Evolutionary conservation across 345 rosid genomes (phyloP).

Genomic region (Salix purpurea): DNA sequence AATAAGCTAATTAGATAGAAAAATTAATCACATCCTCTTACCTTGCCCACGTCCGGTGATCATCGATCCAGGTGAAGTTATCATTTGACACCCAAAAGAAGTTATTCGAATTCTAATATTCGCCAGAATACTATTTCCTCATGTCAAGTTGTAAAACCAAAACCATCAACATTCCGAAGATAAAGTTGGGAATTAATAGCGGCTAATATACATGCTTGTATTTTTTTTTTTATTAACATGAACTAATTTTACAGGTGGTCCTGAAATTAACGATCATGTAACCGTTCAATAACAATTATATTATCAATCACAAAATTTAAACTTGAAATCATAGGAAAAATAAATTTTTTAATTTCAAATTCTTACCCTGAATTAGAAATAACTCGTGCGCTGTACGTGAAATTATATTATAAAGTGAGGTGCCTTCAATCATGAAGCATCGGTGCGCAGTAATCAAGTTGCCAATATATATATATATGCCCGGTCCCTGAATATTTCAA

Average conservation of each 20-base stretch:
- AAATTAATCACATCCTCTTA: background rate
- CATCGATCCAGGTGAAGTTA: background rate
- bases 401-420: background rate
- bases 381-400: background rate
- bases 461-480: background rate
- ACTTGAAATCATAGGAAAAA: rapidly evolving
- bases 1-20: background rate
- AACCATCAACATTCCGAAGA: background rate
- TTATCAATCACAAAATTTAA: too few species aligned
- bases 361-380: background rate
- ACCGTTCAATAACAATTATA: rapidly evolving
- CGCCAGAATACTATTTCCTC: background rate
- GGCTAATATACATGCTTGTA: background rate
- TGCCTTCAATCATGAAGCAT: background rate
- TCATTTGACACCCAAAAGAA: background rate
- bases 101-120: background rate
- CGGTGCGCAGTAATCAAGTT: background rate
- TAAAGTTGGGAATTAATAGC: background rate
- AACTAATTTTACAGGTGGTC: too few species aligned
- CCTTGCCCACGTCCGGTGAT: background rate
- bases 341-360: too few species aligned
- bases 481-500: background rate
- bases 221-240: too few species aligned
- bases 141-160: background rate
- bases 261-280: too few species aligned